phyloP scores from a whole-genome alignment of 1,284 basidiomycete genomes.

The Ceratobasidium sp. region DNA sequence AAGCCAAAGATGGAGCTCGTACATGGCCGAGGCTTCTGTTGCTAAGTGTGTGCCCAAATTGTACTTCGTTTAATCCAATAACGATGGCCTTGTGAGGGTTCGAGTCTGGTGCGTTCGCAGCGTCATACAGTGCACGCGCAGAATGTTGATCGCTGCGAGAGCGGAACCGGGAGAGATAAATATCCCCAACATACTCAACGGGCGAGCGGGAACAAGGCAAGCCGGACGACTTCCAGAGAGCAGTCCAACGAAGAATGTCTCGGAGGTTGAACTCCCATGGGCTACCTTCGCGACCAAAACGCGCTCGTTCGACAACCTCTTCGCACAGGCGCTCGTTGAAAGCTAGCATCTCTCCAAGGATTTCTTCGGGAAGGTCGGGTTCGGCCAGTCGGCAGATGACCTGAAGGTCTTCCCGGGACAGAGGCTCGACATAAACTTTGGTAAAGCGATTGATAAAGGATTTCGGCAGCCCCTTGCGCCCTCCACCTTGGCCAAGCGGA shows the following conservation, averaged over 20 bases:
- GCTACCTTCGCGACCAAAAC: conserved; percentile 85
- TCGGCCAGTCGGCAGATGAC: conserved; percentile 84
- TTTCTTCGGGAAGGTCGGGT: conserved; percentile 67
- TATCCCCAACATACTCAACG: conserved; percentile 71
- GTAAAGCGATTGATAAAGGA: conserved; percentile 99
- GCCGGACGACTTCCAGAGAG: conserved; percentile 63
- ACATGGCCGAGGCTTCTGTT: conserved; percentile 62
- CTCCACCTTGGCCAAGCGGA: conserved; percentile 95
- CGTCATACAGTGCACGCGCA: conserved; percentile 76
- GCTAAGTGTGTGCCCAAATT: conserved; percentile 77
- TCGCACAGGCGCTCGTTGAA: conserved; percentile 85
- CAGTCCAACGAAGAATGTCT: conserved; percentile 91
- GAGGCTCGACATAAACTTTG: conserved; percentile 94
- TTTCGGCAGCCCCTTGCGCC: conserved; percentile 96
- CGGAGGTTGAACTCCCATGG: conserved; percentile 99
- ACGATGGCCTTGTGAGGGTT: conserved; percentile 59
- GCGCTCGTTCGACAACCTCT: conserved; percentile 73
- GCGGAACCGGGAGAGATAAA: conserved; percentile 92
- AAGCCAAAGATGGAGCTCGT: conserved; percentile 58
- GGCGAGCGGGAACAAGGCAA: conserved; percentile 64
- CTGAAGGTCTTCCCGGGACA: conserved; percentile 82
- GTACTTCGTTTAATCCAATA: conserved; percentile 67
- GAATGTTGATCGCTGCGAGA: conserved; percentile 72
- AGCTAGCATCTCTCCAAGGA: conserved; percentile 82
- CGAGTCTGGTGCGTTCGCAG: conserved; percentile 60